Base-by-base conservation (phyloP, 2,329 filamentous ascomycete species). In the Talaromyces sp. region DNA sequence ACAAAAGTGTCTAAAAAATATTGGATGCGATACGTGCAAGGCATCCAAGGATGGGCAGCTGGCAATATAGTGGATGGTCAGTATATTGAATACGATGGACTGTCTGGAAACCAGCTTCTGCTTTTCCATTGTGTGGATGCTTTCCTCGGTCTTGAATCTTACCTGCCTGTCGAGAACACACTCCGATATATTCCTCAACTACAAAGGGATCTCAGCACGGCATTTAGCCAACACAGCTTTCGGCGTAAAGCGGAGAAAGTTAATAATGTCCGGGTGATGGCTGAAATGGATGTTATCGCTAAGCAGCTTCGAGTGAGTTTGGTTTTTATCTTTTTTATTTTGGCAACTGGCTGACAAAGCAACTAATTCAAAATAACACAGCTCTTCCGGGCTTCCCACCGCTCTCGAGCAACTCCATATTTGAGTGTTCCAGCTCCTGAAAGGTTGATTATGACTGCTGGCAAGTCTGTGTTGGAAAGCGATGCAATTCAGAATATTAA, bases 41-140 rank as follows among this genome's bases (percentile, higher is more conserved):
- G 74, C 3, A 75, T 76, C 48, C 69, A 70, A 43, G 73, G 64
- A 11, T 77, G 74, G 74, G 74, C 70, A 4, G 63, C 66, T 38
- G 73, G 69, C n/a, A 61, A 67, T 5, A 63, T 64, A 5, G 52
- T 67, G 17, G 64, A 68, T 27, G 67, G 66, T 26, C 69, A 72
- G 52, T 74, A 67, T 52, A 69, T 74, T 59, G 74, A 74, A 26
- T 64, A 54, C 24, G 51, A 54, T 32, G 51, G 51, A 29, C 8
- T 76, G 7, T 71, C 67, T 46, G 74, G 72, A 0, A 76, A 73
- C 55, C 73, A 76, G 48, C 56, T 72, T 1, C 61, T 75, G 11
- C 53, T 75, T 17, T 74, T 54, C 17, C 51, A 54, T 29, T 29
- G 26, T 17, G 26, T 54, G 19, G 51, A 54, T 32, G 19, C 51